Base-by-base conservation (phyloP, 2,329 filamentous ascomycete species). In the Phaeophleospora eucalypticola region DNA sequence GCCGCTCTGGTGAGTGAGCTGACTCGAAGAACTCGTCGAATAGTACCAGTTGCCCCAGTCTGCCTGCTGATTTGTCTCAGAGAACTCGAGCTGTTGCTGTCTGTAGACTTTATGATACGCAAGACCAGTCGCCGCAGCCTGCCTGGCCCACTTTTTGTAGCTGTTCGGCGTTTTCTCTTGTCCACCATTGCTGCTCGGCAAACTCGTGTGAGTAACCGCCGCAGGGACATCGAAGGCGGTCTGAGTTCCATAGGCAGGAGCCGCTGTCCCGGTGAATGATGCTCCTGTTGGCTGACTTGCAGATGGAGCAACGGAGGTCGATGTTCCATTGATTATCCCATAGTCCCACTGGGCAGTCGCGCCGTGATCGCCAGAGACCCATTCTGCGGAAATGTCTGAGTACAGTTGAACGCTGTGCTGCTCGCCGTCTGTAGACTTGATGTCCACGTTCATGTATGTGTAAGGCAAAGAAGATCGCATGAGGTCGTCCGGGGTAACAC, bases 321-420 rank as follows among this genome's bases (percentile, higher is more conserved):
- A 41, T 4, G n/a, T 15, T 29, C 14, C n/a, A 8, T 45, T 49
- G 4, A 51, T 37, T 4, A 15, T 41, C 4, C 33, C 44, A 24
- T 41, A 46, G 14, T n/a, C 18, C 38, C 44, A 41, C 54, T 81
- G 65, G 35, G 82, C 76, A 20, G 74, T 60, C 3, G 76, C 69
- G 18, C 55, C 65, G 4, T 68, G 65, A 58, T 87, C 77, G 16
- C 83, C 82, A 12, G 83, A 82, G 2, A 81, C 77, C 80, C 82
- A 88, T 73, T 89, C 85, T 45, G 80, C 82, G 43, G 84, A 82
- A 27, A 87, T 81, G 59, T 89, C 86, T 19, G 82, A 73, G 60
- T 89, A 89, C 2, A 89, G 58, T 61, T 87, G 79, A 3, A 89
- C 82, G 37, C 77, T 68, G 62, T 89, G 86, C 1, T 70, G 57